Evolutionary conservation across 257 asterid species (phyloP).

Genomic region (Forsythia viridissima): DNA sequence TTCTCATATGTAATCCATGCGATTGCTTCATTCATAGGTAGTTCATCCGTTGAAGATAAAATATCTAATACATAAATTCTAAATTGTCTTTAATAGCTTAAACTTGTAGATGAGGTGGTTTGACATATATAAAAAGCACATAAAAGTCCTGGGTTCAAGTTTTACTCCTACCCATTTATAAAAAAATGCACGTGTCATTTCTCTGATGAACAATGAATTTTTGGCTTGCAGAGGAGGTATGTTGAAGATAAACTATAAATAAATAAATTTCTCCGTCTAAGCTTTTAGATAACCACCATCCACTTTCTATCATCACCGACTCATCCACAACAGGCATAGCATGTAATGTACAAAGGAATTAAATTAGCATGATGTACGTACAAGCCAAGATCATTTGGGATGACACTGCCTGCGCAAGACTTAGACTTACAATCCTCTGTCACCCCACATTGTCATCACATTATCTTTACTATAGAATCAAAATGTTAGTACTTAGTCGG

Average conservation of each 20-base stretch:
- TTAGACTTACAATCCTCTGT: background rate
- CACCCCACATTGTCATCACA: background rate
- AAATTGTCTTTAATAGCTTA: too few relatives aligned
- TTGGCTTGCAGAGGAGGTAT: background rate
- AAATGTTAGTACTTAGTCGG: background rate
- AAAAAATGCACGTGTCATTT: background rate
- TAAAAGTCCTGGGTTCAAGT: background rate
- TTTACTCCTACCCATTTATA: background rate
- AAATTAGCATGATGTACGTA: background rate
- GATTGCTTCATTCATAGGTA: background rate
- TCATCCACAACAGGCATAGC: background rate
- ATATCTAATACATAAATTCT: too few relatives aligned
- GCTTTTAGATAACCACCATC: background rate
- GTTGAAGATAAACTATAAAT: background rate
- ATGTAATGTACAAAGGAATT: background rate
- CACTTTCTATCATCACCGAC: background rate
- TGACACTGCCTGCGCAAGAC: background rate
- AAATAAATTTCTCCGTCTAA: too few relatives aligned
- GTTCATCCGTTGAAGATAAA: background rate
- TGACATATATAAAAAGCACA: background rate
- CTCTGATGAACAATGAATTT: background rate
- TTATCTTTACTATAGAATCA: background rate
- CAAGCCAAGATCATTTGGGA: background rate
- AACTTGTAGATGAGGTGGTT: background rate
- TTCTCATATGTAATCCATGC: background rate